phyloP scores from a whole-genome alignment of 2,329 filamentous ascomycete genomes.

The Chaetomium sp. region DNA sequence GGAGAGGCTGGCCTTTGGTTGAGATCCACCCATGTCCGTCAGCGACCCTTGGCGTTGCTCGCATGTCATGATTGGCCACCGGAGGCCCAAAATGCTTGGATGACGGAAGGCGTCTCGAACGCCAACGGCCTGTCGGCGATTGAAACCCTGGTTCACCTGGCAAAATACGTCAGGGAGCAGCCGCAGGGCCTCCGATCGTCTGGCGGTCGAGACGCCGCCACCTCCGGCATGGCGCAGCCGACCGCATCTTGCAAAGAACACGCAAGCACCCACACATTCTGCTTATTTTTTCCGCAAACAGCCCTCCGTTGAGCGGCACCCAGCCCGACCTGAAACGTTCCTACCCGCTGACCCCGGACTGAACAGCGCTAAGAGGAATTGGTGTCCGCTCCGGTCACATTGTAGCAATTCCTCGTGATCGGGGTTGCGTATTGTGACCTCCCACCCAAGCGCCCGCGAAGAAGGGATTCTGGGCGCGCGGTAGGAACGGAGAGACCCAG shows the following conservation, averaged over 20 bases:
- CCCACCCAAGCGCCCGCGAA: neutral
- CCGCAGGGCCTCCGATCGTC: constrained; percentile 12
- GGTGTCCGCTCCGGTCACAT: neutral
- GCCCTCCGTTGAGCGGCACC: neutral
- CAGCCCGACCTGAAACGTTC: constrained; percentile 15
- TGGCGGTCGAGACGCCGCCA: constrained; percentile 7
- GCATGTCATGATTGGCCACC: constrained; percentile 24
- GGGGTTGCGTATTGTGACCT: constrained; percentile 10
- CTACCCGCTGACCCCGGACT: constrained; percentile 5
- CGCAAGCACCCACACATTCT: neutral
- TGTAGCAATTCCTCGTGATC: constrained; percentile 8
- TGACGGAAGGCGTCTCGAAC: constrained; percentile 25
- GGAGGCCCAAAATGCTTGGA: constrained; percentile 16
- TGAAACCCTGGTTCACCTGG: neutral
- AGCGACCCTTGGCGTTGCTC: constrained; percentile 17
- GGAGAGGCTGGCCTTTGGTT: constrained; percentile 9
- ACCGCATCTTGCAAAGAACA: neutral
- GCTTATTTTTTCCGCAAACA: neutral
- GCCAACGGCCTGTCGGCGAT: constrained; percentile 17
- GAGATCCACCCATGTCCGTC: constrained; percentile 23
- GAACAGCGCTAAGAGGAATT: constrained; percentile 5
- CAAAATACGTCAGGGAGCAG: constrained; percentile 21
- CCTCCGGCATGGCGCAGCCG: constrained; percentile 1
- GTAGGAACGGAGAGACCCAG: constrained; percentile 8
- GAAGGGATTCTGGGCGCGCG: neutral